Evolutionary conservation across 768 basidiomycete genomes (phyloP), one percentile per base, ranked within the genome.

Genomic region (Mycena kentingensis): DNA sequence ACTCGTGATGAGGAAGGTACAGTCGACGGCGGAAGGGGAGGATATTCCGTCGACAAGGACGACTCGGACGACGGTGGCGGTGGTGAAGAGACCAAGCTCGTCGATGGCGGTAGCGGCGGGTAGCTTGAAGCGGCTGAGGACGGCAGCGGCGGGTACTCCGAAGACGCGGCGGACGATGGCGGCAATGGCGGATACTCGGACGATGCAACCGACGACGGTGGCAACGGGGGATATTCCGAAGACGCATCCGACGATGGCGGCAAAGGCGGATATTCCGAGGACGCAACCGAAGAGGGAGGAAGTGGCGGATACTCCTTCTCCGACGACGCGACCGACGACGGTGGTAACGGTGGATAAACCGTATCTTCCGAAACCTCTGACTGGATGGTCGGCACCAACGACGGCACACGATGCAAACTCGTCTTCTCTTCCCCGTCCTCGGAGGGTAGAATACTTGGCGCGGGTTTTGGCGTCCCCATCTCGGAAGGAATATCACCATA

Each of bases 211-310:
- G 57, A 53, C 13, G 69, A 71, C 10, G 67, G 60, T 16, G 77
- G 81, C 12, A 78, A 66, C 7, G 78, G 78, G n/a, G 77, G 68
- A 31, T 76, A 69, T 19, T 75, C 67, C 5, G 65, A 56, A 19
- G 66, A 55, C 5, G 41, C 41, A 1, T 68, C 62, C 11, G 58
- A 54, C 32, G 64, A 61, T 24, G 64, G 59, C 15, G 63, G 52
- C 26, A 65, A 49, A 2, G 60, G 54, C 22, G 63, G 64, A 21
- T 59, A 60, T 24, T 54, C 55, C 15, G 44, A 31, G 2, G 54
- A 31, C 16, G 37, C 7, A 69, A 67, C 39, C 64, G 60, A 58
- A 12, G 68, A 70, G n/a, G 67, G 61, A 15, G 78, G 80, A 7
- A 78, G 66, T 8, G 79, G 78, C 12, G 78, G 68, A 34, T 76